Base-by-base conservation (phyloP, 805 yeast species). In the Metschnikowia similis region DNA sequence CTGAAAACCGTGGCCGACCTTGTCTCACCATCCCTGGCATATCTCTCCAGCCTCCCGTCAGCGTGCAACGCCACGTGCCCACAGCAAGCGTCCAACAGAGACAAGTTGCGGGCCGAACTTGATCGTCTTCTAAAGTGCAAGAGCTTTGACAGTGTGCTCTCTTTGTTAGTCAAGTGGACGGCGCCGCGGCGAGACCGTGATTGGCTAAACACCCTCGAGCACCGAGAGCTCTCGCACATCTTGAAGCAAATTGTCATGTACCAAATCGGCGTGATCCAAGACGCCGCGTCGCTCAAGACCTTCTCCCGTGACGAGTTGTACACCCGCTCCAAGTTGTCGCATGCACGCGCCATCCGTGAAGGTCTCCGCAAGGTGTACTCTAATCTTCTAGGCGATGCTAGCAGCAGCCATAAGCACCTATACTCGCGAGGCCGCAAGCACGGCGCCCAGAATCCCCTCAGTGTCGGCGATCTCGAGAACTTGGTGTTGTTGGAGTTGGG, bases 381-480 rank as follows among this genome's bases (percentile, higher is more conserved):
- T 39, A 52, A 54, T 28, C 45, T 57, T 32, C 49, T 57, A n/a
- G 29, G 32, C 29, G 47, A 14, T 10, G 48, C 45, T 4, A 48
- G 42, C 29, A 31, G 28, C 29, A 41, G 32, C 14, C 17, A 10
- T 8, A 9, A 11, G 26, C 58, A 56, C 35, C 35, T 55, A 34
- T 56, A 56, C 37, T 30, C 35, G 21, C 38, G 36, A 6, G 44
- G 42, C 45, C 31, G 37, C n/a, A 17, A 29, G 37, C 16, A 27
- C 17, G 6, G n/a, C 13, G 26, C 32, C 2, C 26, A 21, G 6
- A 48, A 16, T 42, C 17, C n/a, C 17, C 16, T 51, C 31, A 41
- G 35, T 35, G 32, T 41, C 2, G 48, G 49, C 3, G 77, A 74
- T 57, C 71, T 63, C 53, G 77, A 73, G 51, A 73, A 70, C 56